Base-by-base conservation (phyloP, 2,329 filamentous ascomycete genomes). In the Pezicula radicicola region DNA sequence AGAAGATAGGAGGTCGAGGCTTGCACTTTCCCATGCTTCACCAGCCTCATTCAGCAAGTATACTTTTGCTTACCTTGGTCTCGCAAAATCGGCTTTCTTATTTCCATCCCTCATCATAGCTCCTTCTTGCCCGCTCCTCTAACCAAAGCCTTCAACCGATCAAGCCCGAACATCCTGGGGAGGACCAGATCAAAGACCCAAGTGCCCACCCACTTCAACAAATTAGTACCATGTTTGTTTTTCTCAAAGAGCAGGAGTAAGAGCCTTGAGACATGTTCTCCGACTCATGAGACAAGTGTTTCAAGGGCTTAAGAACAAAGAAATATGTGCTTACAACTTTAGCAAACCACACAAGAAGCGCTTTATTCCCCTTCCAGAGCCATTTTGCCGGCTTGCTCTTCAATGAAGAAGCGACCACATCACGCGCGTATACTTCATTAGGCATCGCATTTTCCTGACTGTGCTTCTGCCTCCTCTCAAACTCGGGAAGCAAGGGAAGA, bases 311-410 rank as follows among this genome's bases (percentile, higher is more conserved):
- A 12, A 40, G 27, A 33, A 52, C 49, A 28, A 46, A 41, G 15
- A 39, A 33, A 9, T 15, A 16, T 10, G 41, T 44, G 16, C 41
- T 21, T 7, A 44, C 4, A 19, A 21, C 42, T 13, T 21, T 13
- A 39, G 46, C 15, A 42, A 46, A 48, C 52, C 52, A 52, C 10
- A 52, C 40, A 9, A 54, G 8, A 36, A 44, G 46, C 3, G 49
- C 43, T 5, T 21, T 16, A 21, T 46, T 30, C 5, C 52, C 52
- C 6, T 42, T 39, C 63, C 63, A 64, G 21, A 60, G 55, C 59
- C 57, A 60, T 9, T 59, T 50, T 5, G 53, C 39, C 2, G 61
- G 60, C 2, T 40, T 50, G 8, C 8, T 3, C 18, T 45, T 57
- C 15, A 62, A 15, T 12, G 49, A 57, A 19, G 59, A 43, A 1